Evolutionary conservation across 176 grass and related monocot species (phyloP), one percentile per base, ranked within the genome.

Genomic region (Carex kokanica): DNA sequence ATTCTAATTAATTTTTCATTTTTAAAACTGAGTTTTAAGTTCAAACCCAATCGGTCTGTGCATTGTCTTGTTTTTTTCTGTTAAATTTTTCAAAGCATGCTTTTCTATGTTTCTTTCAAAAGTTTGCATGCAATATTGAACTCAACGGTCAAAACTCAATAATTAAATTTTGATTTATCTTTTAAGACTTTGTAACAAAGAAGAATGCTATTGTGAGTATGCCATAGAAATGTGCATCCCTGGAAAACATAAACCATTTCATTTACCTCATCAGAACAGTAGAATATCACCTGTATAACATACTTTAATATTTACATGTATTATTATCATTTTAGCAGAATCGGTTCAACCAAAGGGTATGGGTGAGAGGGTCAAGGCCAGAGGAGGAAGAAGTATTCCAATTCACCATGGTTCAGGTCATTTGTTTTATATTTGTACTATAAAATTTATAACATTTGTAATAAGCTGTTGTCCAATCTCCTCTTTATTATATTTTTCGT

Each of bases 321-420:
- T 69, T 61, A 51, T 27, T 40, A 27, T 85, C 6, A 64, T 86
- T 53, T 27, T 40, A 34, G 82, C 79, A 93, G 94, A 90, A 93
- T 84, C 88, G 40, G 79, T 93, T 90, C 83, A 93, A 91, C 62
- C 94, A 93, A 73, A 91, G 91, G 82, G 55, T 97, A 64, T 93
- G 89, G 91, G 86, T 93, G 68, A 88, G 80, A 90, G 96, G 96
- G 43, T 74, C 89, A 34, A 91, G 93, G 14, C 96, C 93, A 0
- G 96, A 94, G 83, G 96, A 99, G 73, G 96, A 99, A 75, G 88
- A 88, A 47, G 89, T 90, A 74, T 99, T 95, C 64, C 89, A 99
- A 64, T 95, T 92, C 58, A 92, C 96, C 61, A 93, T 99, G 96
- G 64, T 99, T 54, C 96, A 95, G 96, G 96, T 99, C 72, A 80